These are phyloP conservation scores for Trichoderma asperelloides DNA, from an alignment of 495 filamentous ascomycete genomes.

Conservation along the genomic window DNA sequence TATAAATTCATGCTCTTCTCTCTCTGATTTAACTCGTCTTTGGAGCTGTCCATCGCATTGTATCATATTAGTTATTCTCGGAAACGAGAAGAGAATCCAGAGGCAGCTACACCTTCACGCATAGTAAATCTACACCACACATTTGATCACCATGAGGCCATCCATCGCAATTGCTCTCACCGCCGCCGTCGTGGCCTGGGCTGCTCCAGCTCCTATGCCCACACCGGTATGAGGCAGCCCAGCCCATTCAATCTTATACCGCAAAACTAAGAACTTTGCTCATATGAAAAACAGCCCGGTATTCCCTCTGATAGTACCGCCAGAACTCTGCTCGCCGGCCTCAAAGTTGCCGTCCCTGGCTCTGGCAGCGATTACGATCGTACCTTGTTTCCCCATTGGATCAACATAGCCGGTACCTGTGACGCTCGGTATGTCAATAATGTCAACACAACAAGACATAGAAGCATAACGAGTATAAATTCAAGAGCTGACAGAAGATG, in stretches of 20 bases:
- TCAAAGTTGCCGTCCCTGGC: conserved; percentile 46
- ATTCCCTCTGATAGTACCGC: conserved; percentile 50
- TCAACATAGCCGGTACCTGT: conserved; percentile 51
- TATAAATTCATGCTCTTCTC: not conserved
- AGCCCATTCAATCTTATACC: not conserved
- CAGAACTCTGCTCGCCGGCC: conserved; percentile 39
- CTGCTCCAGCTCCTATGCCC: not conserved
- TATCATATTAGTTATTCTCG: not conserved
- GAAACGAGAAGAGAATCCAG: not conserved
- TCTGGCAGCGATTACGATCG: conserved; percentile 50
- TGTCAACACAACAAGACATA: not conserved
- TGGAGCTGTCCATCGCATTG: not conserved
- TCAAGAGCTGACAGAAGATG: not conserved
- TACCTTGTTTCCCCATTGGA: conserved; percentile 61
- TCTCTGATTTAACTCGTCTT: not conserved
- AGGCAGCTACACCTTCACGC: not conserved
- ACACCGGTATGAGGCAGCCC: not conserved
- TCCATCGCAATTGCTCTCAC: not conserved
- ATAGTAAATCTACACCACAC: not conserved
- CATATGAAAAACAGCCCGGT: conserved; percentile 32
- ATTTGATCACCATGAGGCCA: not conserved
- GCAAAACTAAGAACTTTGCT: not conserved
- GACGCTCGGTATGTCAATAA: conserved; percentile 31
- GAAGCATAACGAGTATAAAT: not conserved
- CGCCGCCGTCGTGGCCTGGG: not conserved